Conservation (phyloP, 169 alveolate genomes). For the Plasmodium vivax region DNA sequence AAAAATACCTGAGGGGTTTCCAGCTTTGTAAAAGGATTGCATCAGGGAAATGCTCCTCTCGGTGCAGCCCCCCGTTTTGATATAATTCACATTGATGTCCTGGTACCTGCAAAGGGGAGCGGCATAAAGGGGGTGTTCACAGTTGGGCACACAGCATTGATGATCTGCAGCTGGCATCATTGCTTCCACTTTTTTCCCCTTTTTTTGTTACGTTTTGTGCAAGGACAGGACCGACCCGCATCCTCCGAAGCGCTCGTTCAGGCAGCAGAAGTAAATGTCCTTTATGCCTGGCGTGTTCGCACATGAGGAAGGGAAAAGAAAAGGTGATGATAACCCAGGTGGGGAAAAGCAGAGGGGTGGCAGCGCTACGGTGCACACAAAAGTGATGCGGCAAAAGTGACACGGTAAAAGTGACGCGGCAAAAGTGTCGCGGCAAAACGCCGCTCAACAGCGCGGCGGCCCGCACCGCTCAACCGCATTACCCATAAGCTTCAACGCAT, state of each 20-base stretch:
- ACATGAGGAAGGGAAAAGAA: not conserved
- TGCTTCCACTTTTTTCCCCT: not conserved
- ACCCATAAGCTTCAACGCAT: conserved; percentile 83
- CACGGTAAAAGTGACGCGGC: not conserved
- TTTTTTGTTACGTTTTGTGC: conserved; percentile 71
- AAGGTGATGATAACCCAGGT: not conserved
- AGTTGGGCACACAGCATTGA: not conserved
- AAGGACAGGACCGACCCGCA: conserved; percentile 86
- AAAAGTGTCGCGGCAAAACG: not conserved
- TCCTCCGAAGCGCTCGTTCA: conserved; percentile 89
- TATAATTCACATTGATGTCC: conserved; percentile 29
- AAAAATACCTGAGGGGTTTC: conserved; percentile 62
- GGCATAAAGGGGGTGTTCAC: not conserved
- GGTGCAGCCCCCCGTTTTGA: conserved; percentile 19
- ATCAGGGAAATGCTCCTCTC: conserved; percentile 51
- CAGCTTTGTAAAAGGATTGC: conserved; percentile 53
- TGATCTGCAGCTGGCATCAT: not conserved
- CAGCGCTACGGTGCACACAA: not conserved
- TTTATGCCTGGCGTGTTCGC: conserved; percentile 68
- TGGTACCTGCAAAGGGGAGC: conserved; percentile 4
- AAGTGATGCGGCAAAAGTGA: not conserved
- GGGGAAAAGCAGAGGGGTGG: not conserved
- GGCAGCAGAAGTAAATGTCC: conserved; percentile 84
- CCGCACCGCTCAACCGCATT: not conserved
- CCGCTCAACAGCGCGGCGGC: not conserved